Percentiles rank a stretch among this genome's conserved stretches.
phyloP scores from a whole-genome alignment of 768 basidiomycete species.

The Porpolomopsis calyptriformis region DNA sequence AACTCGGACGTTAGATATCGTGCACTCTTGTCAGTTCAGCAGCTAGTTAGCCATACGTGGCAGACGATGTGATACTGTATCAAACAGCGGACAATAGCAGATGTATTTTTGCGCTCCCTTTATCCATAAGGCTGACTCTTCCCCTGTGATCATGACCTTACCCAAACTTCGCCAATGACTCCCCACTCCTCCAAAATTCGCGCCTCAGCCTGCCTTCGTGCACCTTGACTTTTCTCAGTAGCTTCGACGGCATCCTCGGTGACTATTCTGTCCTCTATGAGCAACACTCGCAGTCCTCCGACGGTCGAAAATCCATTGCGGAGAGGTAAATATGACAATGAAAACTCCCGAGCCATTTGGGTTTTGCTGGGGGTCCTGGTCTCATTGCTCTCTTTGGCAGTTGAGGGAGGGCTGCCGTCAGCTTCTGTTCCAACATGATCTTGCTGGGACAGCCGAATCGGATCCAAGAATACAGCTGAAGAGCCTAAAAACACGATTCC shows the following conservation, averaged over 20 bases:
- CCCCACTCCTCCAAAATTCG: slow-evolving; percentile 60
- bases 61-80: slow-evolving; percentile 29
- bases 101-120: slow-evolving; percentile 1
- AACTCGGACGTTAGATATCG: slow-evolving; percentile 88
- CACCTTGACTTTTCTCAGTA: slow-evolving; percentile 19
- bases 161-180: slow-evolving; percentile 63
- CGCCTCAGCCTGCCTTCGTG: slow-evolving; percentile 13
- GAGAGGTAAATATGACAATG: slow-evolving; percentile 50
- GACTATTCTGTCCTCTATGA: slow-evolving; percentile 45
- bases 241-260: slow-evolving; percentile 22
- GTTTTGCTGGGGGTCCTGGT: slow-evolving; percentile 22
- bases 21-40: slow-evolving; percentile 82
- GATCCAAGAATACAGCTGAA: slow-evolving; percentile 38
- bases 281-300: slow-evolving; percentile 63
- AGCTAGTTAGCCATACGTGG: slow-evolving; percentile 88
- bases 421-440: slow-evolving; percentile 3
- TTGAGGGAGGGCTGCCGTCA: too few species aligned
- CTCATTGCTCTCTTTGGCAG: too few species aligned
- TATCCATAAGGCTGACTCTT: too few species aligned
- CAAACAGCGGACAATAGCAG: background rate
- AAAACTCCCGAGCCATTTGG: slow-evolving; percentile 43
- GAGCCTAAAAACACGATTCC: slow-evolving; percentile 39
- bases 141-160: slow-evolving; percentile 22
- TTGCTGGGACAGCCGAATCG: slow-evolving; percentile 26
- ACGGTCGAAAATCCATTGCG: slow-evolving; percentile 49